Conservation (phyloP, 805 yeast genomes). For the Yarrowia sp. region DNA sequence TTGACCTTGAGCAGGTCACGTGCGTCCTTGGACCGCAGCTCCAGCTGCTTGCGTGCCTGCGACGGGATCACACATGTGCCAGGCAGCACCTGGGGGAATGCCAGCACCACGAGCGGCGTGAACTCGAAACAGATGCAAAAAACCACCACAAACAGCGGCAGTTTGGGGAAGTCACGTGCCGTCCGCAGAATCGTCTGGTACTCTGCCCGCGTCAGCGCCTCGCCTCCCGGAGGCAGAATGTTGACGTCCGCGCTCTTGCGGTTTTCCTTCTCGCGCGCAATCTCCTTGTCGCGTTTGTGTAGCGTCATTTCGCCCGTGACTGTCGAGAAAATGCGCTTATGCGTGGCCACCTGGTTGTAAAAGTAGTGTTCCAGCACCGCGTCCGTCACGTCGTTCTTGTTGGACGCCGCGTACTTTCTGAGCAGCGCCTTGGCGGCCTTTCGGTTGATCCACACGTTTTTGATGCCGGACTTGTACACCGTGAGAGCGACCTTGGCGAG, state of each 20-base stretch:
- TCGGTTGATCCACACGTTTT: slow-evolving; percentile 49
- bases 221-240: slow-evolving; percentile 31
- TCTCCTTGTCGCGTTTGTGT: slow-evolving; percentile 32
- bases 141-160: slow-evolving; percentile 58
- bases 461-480: slow-evolving; percentile 49
- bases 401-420: slow-evolving; percentile 29
- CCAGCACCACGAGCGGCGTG: slow-evolving; percentile 52
- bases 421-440: slow-evolving; percentile 29
- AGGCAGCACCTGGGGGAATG: slow-evolving; percentile 58
- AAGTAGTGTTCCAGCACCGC: slow-evolving; percentile 35
- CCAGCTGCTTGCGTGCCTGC: slow-evolving; percentile 32
- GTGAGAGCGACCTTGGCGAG: slow-evolving; percentile 8
- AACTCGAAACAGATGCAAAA: slow-evolving; percentile 56
- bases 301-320: slow-evolving; percentile 14
- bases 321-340: slow-evolving; percentile 27
- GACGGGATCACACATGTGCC: slow-evolving; percentile 58
- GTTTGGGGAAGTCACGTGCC: slow-evolving; percentile 48
- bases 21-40: not conserved
- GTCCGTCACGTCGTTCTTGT: slow-evolving; percentile 31
- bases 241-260: not conserved
- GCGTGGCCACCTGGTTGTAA: slow-evolving; percentile 26
- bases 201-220: slow-evolving; percentile 45
- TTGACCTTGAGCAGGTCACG: not conserved
- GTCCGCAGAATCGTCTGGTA: slow-evolving; percentile 54
- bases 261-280: slow-evolving; percentile 36